Percentiles rank a stretch among this genome's conserved stretches.
phyloP scores from a whole-genome alignment of 495 filamentous ascomycete genomes.

The Neurospora sp. region DNA sequence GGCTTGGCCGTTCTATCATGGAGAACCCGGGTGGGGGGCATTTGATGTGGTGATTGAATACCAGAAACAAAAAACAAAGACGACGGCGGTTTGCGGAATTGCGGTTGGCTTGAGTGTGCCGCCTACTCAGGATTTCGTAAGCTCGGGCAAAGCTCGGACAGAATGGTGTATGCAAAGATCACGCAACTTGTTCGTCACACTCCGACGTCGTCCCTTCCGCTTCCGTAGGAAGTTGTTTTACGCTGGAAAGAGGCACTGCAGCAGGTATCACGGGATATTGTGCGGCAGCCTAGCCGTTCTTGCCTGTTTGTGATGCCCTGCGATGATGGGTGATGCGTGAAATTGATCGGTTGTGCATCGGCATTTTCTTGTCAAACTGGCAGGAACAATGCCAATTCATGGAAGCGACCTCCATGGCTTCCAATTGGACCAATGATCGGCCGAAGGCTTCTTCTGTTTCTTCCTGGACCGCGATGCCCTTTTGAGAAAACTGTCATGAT shows the following conservation, averaged over 20 bases:
- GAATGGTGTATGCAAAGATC: not conserved
- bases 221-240: not conserved
- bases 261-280: conserved; percentile 2
- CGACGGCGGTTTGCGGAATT: conserved; percentile 8
- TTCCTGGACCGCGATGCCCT: not conserved
- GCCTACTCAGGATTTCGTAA: not conserved
- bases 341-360: not conserved
- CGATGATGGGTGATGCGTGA: not conserved
- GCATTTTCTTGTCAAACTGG: not conserved
- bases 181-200: not conserved
- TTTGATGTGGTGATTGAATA: not conserved
- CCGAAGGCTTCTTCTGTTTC: not conserved
- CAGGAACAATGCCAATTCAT: not conserved
- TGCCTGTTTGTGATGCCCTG: not conserved
- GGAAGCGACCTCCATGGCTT: not conserved
- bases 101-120: not conserved
- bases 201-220: not conserved
- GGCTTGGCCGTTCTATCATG: not conserved
- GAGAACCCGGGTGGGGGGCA: not conserved
- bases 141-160: conserved; percentile 10
- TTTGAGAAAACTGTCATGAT: not conserved
- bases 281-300: not conserved
- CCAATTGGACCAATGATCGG: not conserved
- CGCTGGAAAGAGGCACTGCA: not conserved
- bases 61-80: not conserved